Conservation (phyloP, 805 yeast genomes). For the Ogataea pilisensis region DNA sequence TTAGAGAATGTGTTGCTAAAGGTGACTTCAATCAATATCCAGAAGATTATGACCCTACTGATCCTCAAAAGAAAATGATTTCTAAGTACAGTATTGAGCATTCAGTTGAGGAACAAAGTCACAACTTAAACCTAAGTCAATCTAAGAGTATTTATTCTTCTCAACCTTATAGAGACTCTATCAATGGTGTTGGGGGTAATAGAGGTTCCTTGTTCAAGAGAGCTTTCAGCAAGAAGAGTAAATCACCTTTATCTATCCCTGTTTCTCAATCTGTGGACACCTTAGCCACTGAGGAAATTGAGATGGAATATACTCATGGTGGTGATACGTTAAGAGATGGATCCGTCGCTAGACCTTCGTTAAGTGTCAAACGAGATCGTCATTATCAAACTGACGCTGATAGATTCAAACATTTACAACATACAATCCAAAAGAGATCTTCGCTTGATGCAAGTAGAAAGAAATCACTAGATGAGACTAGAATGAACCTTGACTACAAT, state of each 20-base stretch:
- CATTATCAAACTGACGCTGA: conserved; percentile 21
- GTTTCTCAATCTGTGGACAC: conserved; percentile 32
- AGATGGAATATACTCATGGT: conserved; percentile 36
- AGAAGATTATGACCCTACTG: conserved; percentile 72
- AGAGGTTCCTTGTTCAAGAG: conserved; percentile 39
- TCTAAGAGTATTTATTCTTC: conserved; percentile 5
- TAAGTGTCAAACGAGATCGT: conserved; percentile 23
- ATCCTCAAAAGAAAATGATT: conserved; percentile 57
- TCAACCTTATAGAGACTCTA: conserved; percentile 30
- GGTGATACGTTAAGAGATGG: conserved; percentile 18
- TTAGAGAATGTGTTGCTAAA: conserved; percentile 61
- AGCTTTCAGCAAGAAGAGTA: conserved; percentile 26
- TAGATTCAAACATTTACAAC: conserved; percentile 16
- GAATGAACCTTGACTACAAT: conserved; percentile 15
- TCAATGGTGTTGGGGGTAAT: conserved; percentile 31
- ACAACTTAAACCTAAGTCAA: conserved; percentile 11
- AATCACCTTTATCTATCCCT: conserved; percentile 29
- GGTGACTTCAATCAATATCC: conserved; percentile 72
- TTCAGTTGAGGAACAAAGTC: conserved; percentile 24
- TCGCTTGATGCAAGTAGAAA: conserved; percentile 19
- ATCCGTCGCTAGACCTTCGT: conserved; percentile 32
- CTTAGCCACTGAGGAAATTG: conserved; percentile 47
- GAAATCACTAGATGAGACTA: conserved; percentile 24
- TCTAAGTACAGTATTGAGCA: conserved; percentile 39
- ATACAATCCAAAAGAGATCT: conserved; percentile 14